Percentiles rank a stretch among this genome's conserved stretches.
Evolutionary conservation across 2,329 filamentous ascomycete genomes (phyloP).

Genomic region (Scopulariopsis brevicaulis): DNA sequence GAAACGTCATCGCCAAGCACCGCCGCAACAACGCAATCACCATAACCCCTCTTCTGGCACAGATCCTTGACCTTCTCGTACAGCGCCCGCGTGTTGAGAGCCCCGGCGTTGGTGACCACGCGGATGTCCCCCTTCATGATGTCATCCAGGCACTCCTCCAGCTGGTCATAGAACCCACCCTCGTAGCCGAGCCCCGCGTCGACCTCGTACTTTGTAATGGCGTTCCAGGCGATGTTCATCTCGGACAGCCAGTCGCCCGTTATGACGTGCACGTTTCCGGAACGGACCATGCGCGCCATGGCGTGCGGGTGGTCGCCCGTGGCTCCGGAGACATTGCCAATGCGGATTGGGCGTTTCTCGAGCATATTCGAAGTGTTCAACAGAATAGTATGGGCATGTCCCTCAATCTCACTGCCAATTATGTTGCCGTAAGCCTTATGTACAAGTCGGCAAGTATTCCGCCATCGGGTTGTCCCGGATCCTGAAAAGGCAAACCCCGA

Average conservation of each 20-base stretch:
- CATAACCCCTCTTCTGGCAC: slow-evolving; percentile 15
- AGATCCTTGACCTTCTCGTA: slow-evolving; percentile 16
- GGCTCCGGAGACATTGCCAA: slow-evolving; percentile 21
- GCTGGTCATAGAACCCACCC: slow-evolving; percentile 29
- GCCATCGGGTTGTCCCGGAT: not conserved
- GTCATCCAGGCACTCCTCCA: slow-evolving; percentile 23
- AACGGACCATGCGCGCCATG: slow-evolving; percentile 18
- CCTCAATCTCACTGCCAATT: not conserved
- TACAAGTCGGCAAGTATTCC: not conserved
- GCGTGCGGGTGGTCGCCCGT: slow-evolving; percentile 21
- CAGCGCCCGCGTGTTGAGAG: slow-evolving; percentile 21
- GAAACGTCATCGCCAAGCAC: slow-evolving; percentile 26
- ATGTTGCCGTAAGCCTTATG: not conserved
- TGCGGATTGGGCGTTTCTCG: slow-evolving; percentile 12
- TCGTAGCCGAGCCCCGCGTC: slow-evolving; percentile 19
- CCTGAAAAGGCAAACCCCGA: not conserved
- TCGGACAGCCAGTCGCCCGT: slow-evolving; percentile 28
- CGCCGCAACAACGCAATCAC: slow-evolving; percentile 20
- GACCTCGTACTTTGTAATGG: slow-evolving; percentile 17
- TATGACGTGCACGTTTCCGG: slow-evolving; percentile 18
- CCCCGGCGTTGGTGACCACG: slow-evolving; percentile 27
- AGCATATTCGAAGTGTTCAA: not conserved
- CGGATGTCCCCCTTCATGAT: slow-evolving; percentile 21
- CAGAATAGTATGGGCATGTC: not conserved
- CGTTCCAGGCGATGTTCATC: slow-evolving; percentile 37